phyloP scores from a whole-genome alignment of 116 monocot species.

The Zostera marina region DNA sequence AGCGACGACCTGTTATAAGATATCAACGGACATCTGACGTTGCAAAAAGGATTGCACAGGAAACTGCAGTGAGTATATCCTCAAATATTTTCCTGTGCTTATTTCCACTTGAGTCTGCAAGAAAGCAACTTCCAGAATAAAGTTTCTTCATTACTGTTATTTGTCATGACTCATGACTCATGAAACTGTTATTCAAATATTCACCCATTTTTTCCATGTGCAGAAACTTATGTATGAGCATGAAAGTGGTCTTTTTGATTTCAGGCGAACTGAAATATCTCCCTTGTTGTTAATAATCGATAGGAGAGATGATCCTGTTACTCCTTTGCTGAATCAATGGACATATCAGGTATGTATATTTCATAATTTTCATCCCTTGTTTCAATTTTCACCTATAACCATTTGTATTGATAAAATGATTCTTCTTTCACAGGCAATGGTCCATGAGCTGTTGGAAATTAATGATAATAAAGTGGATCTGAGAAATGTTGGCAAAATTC shows the following conservation, averaged over 20 bases:
- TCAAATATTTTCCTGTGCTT: background rate
- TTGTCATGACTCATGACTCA: background rate
- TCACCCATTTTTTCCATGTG: conserved; percentile 5
- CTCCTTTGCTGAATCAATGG: conserved; percentile 95
- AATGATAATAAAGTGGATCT: conserved; percentile 91
- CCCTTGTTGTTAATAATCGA: conserved; percentile 81
- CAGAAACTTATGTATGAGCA: conserved; percentile 99
- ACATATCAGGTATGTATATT: conserved; percentile 67
- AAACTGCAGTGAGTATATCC: conserved; percentile 57
- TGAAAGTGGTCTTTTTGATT: conserved; percentile 99
- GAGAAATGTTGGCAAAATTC: conserved; percentile 46
- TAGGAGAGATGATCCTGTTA: conserved; percentile 98
- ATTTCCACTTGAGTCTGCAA: background rate
- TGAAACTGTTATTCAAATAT: background rate
- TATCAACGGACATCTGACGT: conserved; percentile 89
- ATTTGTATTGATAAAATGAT: background rate
- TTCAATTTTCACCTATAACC: background rate
- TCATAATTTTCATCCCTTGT: background rate
- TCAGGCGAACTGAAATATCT: conserved; percentile 88
- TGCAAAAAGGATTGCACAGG: conserved; percentile 89
- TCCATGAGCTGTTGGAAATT: conserved; percentile 93
- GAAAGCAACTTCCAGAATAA: too few relatives aligned
- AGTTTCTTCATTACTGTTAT: too few relatives aligned
- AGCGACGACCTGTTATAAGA: conserved; percentile 92
- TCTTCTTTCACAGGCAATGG: conserved; percentile 64